Evolutionary conservation across 2,329 filamentous ascomycete genomes (phyloP).

Genomic region (Aureobasidium namibiae): DNA sequence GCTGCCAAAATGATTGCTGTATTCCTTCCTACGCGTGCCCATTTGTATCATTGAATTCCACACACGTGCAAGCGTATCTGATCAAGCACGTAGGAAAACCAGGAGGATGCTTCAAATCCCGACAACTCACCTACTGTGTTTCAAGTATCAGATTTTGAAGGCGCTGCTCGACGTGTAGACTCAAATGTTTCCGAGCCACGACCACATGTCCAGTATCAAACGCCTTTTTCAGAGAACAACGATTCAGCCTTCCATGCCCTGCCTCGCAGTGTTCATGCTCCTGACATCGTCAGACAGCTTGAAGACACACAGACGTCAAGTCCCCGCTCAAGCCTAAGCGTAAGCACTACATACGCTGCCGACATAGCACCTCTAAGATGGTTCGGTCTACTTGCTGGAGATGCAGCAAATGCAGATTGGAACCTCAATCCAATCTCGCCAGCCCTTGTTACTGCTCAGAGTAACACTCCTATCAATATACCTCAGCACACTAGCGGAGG

Average conservation of each 20-base stretch:
- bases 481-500: constrained; percentile 1
- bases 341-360: constrained; percentile 29
- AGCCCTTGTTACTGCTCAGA: neutral
- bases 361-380: constrained; percentile 40
- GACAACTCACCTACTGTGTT: neutral
- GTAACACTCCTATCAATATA: neutral
- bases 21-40: neutral
- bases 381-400: constrained; percentile 41
- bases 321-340: constrained; percentile 16
- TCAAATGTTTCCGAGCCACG: neutral
- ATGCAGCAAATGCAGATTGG: constrained; percentile 25
- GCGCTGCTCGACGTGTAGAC: neutral
- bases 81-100: neutral
- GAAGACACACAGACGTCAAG: neutral
- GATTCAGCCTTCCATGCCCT: neutral
- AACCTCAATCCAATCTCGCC: constrained; percentile 15
- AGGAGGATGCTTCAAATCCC: no score
- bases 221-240: neutral
- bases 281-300: neutral
- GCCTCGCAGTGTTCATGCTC: neutral
- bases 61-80: neutral
- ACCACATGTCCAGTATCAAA: no score
- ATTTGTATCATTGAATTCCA: no score
- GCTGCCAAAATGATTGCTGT: neutral
- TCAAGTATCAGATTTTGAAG: neutral